Evolutionary conservation across 768 basidiomycete species (phyloP).

Genomic region (Lentinula sp.): DNA sequence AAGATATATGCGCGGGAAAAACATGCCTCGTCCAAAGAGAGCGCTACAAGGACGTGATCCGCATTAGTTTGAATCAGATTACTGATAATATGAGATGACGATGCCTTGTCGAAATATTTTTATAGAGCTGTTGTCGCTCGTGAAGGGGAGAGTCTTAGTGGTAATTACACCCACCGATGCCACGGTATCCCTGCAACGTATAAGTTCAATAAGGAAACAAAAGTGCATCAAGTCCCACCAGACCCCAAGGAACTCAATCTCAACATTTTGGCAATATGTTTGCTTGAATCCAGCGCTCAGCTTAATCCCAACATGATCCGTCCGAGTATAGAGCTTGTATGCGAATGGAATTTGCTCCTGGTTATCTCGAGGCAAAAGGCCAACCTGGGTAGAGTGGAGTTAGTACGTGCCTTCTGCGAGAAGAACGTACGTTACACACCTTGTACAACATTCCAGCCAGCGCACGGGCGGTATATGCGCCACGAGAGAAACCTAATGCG

Average conservation of each 20-base stretch:
- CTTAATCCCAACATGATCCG: conserved; percentile 33
- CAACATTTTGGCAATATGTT: conserved; percentile 62
- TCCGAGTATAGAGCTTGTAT: conserved; percentile 61
- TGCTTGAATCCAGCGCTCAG: conserved; percentile 65
- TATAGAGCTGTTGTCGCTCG: conserved; percentile 53
- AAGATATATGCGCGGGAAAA: neutral
- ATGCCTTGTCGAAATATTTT: conserved; percentile 58
- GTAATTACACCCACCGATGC: conserved; percentile 66
- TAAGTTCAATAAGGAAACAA: neutral
- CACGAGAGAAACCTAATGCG: conserved; percentile 8
- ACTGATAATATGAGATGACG: neutral
- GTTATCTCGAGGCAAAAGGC: conserved; percentile 65
- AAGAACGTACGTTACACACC: conserved; percentile 23
- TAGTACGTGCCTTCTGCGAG: neutral
- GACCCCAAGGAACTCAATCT: conserved; percentile 75
- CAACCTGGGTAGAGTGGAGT: conserved; percentile 41
- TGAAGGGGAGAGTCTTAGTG: conserved; percentile 60
- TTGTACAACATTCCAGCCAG: conserved; percentile 72
- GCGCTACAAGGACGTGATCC: conserved; percentile 25
- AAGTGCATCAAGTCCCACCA: conserved; percentile 39
- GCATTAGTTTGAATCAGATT: neutral
- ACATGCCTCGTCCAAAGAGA: conserved; percentile 70
- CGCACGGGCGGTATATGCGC: conserved; percentile 59
- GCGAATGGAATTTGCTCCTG: conserved; percentile 67
- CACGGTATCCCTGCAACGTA: conserved; percentile 63